Evolutionary conservation across 805 yeast species (phyloP).

Genomic region (Scheffersomyces stipitis): DNA sequence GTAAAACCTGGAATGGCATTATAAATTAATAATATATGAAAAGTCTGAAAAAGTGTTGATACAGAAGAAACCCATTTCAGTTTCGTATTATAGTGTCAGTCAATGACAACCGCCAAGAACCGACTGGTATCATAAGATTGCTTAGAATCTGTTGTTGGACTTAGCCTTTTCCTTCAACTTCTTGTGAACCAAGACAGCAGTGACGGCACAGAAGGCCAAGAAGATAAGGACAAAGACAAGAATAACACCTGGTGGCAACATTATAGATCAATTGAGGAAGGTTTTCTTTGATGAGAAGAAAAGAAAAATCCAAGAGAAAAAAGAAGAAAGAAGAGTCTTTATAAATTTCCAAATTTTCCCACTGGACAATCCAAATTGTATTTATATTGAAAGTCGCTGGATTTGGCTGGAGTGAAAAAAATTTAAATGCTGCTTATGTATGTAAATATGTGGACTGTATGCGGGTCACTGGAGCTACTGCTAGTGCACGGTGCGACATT

Average conservation of each 20-base stretch:
- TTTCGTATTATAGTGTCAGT: background rate
- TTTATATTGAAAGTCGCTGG: background rate
- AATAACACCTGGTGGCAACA: slow-evolving; percentile 76
- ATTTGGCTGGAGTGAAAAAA: background rate
- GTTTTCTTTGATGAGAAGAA: too few species aligned
- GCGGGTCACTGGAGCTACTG: too few species aligned
- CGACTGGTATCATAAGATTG: background rate
- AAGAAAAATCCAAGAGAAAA: background rate
- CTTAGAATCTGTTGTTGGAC: slow-evolving; percentile 41
- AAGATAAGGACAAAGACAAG: slow-evolving; percentile 61
- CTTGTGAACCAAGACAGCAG: slow-evolving; percentile 39
- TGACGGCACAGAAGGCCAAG: slow-evolving; percentile 40
- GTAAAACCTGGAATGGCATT: background rate
- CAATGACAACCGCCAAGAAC: background rate
- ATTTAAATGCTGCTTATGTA: too few species aligned
- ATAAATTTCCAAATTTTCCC: background rate
- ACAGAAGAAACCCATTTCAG: too few species aligned
- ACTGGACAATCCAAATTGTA: background rate
- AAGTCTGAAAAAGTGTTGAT: background rate
- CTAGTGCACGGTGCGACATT: too few species aligned
- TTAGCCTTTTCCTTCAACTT: slow-evolving; percentile 43
- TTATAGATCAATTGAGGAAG: too few species aligned
- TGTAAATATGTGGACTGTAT: too few species aligned
- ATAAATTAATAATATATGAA: background rate
- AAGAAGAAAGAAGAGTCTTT: background rate